These are phyloP conservation scores for Pterocarpus macrocarpus DNA, from an alignment of 306 rosid genomes.

Conservation along the genomic window DNA sequence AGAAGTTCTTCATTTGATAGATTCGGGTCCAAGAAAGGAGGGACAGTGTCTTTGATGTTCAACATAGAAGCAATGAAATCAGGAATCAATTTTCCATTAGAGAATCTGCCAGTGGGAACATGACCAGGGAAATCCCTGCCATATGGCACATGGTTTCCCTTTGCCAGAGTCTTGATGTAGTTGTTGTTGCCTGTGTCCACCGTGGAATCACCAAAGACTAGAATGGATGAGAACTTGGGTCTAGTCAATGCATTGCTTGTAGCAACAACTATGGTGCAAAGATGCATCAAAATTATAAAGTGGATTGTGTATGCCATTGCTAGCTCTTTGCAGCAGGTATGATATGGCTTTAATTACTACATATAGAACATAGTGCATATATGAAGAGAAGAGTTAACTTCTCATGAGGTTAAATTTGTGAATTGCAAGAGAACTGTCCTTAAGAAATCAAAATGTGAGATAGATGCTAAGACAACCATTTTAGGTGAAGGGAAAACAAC, in stretches of 20 bases:
- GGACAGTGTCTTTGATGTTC: slow-evolving; percentile 63
- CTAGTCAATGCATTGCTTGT: slow-evolving; percentile 33
- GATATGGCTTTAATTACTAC: neutral
- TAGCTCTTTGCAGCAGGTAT: neutral
- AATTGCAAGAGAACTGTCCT: slow-evolving; percentile 30
- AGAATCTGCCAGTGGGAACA: slow-evolving; percentile 67
- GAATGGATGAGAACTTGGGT: slow-evolving; percentile 61
- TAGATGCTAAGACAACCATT: slow-evolving; percentile 28
- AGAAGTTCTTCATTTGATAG: slow-evolving; percentile 56
- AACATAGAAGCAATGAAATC: slow-evolving; percentile 63
- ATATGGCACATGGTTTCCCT: slow-evolving; percentile 66
- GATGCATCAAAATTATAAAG: slow-evolving; percentile 39
- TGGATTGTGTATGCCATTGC: slow-evolving; percentile 52
- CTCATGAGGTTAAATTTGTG: slow-evolving; percentile 11
- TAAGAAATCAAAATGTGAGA: slow-evolving; percentile 38
- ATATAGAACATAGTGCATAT: neutral
- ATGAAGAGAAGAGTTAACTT: slow-evolving; percentile 16
- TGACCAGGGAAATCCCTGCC: slow-evolving; percentile 70
- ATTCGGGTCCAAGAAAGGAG: slow-evolving; percentile 62
- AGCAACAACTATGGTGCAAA: slow-evolving; percentile 43
- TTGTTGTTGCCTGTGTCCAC: slow-evolving; percentile 78
- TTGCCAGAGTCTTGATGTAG: slow-evolving; percentile 52
- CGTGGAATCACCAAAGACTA: slow-evolving; percentile 71
- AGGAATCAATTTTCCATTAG: slow-evolving; percentile 67
- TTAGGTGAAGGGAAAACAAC: slow-evolving; percentile 49